Base-by-base conservation (phyloP, 768 basidiomycete genomes). In the Leccinum disarticulatum region DNA sequence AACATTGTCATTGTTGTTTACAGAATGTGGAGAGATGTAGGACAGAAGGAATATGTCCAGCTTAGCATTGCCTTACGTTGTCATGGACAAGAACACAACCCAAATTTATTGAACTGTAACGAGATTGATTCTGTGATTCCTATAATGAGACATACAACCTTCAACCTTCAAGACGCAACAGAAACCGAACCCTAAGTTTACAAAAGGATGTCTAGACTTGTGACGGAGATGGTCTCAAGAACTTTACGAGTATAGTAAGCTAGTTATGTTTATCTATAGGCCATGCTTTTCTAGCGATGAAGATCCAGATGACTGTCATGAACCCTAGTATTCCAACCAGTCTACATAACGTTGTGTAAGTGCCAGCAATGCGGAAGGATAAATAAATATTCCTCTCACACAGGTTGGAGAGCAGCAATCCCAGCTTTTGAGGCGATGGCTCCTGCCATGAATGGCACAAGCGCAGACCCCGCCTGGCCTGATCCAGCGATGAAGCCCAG, bases 11-110 rank as follows among this genome's bases (percentile, higher is more conserved):
- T 68, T 36, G 25, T 22, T 14, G 43, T 51, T 47, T 9, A 17
- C 56, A 85, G 84, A 84, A 67, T 84, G 84, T 54, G 84, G 83
- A 22, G 83, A 85, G 70, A 85, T 84, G 83, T 85, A 78, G 70
- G 17, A 28, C 22, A 25, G 50, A 56, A 35, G 36, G n/a, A 35
- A 28, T 27, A 27, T 9, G 17, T 25, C 43, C 27, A 46, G 35
- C 30, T 13, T 19, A 35, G 36, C 15, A 36, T 36, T 58, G 3
- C n/a, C 8, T 48, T 14, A 22, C 10, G 19, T 57, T 19, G 25
- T 52, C 36, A 4, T 50, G 27, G 28, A 10, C 6, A 11, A 52
- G 28, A 61, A 51, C 54, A 14, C 25, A n/a, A 38, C 2, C 2
- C 25, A 6, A 41, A 28, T 36, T 0, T 31, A 48, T 43, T 19